These are phyloP conservation scores for Trichoderma gamsii DNA, from an alignment of 495 filamentous ascomycete genomes.

Conservation along the genomic window DNA sequence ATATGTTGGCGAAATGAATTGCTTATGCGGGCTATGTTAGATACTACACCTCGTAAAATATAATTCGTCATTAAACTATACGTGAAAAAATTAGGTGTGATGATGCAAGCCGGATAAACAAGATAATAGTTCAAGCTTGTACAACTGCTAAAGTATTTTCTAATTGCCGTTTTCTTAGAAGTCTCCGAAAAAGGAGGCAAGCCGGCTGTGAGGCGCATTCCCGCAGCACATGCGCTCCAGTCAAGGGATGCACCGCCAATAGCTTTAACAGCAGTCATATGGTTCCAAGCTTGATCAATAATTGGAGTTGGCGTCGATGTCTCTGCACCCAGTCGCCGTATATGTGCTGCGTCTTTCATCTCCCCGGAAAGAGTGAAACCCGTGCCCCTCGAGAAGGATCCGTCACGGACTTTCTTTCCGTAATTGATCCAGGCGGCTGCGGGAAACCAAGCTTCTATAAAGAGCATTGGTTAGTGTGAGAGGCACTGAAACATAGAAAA, in stretches of 20 bases:
- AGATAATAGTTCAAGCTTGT: no score
- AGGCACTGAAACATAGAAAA: no score
- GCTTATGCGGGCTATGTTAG: no score
- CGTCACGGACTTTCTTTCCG: constrained; percentile 20
- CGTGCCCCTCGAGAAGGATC: constrained; percentile 15
- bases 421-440: constrained; percentile 21
- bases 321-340: constrained; percentile 15
- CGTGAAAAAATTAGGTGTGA: no score
- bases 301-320: constrained; percentile 18
- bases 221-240: constrained; percentile 20
- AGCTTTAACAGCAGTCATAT: constrained; percentile 16
- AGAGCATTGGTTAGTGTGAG: no score
- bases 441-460: constrained; percentile 16
- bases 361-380: not conserved
- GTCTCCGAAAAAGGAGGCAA: constrained; percentile 15
- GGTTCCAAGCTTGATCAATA: constrained; percentile 17
- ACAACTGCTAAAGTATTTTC: no score
- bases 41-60: no score
- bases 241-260: constrained; percentile 20
- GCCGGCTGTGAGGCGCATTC: constrained; percentile 19
- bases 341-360: constrained; percentile 17
- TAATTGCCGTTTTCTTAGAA: no score
- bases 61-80: no score
- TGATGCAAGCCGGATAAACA: no score
- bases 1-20: no score